Evolutionary conservation across 768 basidiomycete genomes (phyloP).

Genomic region (Phaeotremella fagi): DNA sequence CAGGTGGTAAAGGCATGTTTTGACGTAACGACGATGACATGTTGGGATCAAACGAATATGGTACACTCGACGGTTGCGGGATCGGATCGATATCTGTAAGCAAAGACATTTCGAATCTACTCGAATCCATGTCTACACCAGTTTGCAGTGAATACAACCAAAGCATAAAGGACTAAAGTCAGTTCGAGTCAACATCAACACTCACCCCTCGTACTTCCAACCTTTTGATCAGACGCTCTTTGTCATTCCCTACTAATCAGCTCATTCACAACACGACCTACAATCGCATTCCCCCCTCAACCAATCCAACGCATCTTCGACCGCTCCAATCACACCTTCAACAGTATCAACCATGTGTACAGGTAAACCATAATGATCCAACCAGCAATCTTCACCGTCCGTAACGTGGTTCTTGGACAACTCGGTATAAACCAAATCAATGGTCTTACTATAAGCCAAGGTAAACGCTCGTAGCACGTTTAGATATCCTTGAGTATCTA

Average conservation of each 20-base stretch:
- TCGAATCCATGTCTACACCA: not conserved
- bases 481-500: slow-evolving; percentile 28
- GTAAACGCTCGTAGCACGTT: slow-evolving; percentile 58
- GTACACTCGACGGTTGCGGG: not conserved
- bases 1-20: slow-evolving; percentile 41
- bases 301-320: slow-evolving; percentile 65
- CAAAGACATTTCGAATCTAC: not conserved
- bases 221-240: slow-evolving; percentile 19
- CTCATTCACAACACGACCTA: slow-evolving; percentile 5
- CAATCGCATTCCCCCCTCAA: slow-evolving; percentile 46
- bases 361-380: slow-evolving; percentile 78
- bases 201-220: slow-evolving; percentile 36
- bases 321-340: slow-evolving; percentile 54
- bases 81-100: not conserved
- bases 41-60: slow-evolving; percentile 29
- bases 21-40: slow-evolving; percentile 35
- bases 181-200: not conserved
- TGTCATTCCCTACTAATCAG: slow-evolving; percentile 12
- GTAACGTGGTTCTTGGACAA: slow-evolving; percentile 67
- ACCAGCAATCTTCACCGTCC: slow-evolving; percentile 65
- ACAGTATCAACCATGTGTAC: slow-evolving; percentile 64
- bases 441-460: slow-evolving; percentile 69
- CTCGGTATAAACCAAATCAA: slow-evolving; percentile 77
- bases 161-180: slow-evolving; percentile 12
- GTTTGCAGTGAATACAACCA: slow-evolving; percentile 2